A percentile compares a stretch with the other conserved stretches of the same genome.
These are phyloP conservation scores for Blastocystis sp. DNA, from an alignment of 352 stramenopile genomes.

Conservation along the genomic window DNA sequence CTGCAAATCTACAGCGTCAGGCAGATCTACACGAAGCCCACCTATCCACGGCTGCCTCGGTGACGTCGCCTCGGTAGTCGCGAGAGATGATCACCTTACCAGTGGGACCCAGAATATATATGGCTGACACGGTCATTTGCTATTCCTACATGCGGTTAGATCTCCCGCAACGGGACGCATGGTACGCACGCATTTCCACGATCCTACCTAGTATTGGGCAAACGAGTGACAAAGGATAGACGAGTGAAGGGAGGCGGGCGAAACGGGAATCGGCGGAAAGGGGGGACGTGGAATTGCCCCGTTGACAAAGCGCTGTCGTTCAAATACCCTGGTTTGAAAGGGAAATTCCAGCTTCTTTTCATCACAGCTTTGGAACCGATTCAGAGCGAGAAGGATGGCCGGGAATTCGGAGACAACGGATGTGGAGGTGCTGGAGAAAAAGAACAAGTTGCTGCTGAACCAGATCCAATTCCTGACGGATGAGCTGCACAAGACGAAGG, in stretches of 20 bases:
- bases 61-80: conserved; percentile 97
- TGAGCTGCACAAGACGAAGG: conserved; percentile 48
- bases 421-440: conserved; percentile 22
- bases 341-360: background rate
- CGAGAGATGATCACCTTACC: conserved; percentile 97
- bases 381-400: background rate
- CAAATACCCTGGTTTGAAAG: background rate
- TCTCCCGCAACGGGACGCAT: background rate
- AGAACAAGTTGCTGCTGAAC: conserved; percentile 61
- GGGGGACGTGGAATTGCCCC: too few relatives aligned
- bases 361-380: background rate
- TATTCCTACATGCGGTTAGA: background rate
- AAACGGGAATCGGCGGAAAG: background rate
- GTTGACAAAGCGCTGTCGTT: too few relatives aligned
- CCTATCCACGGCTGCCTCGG: conserved; percentile 81
- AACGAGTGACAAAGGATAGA: background rate
- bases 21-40: conserved; percentile 77
- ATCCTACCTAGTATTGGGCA: too few relatives aligned
- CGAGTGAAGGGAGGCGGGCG: background rate
- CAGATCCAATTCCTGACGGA: conserved; percentile 58
- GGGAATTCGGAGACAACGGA: background rate
- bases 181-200: too few relatives aligned
- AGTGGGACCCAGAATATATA: conserved; percentile 98
- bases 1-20: conserved; percentile 36
- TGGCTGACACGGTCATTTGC: conserved; percentile 78